Evolutionary conservation across 2,329 filamentous ascomycete species (phyloP).

Genomic region (Diplodia intermedia): DNA sequence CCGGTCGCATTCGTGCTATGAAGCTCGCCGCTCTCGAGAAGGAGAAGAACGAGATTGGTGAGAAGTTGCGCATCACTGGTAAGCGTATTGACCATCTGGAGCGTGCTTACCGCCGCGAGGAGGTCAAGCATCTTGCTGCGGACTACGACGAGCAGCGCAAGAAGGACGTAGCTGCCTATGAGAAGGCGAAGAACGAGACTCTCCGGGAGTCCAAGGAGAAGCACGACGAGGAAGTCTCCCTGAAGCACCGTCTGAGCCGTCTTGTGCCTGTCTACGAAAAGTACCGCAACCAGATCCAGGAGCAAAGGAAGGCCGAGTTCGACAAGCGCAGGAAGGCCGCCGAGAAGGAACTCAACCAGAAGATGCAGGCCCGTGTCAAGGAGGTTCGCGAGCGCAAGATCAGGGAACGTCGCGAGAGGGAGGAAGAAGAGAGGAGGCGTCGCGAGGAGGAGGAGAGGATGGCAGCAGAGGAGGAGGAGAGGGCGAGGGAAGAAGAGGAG

Average conservation of each 20-base stretch:
- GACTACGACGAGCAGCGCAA: slow-evolving; percentile 87
- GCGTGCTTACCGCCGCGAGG: slow-evolving; percentile 94
- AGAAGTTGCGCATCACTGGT: slow-evolving; percentile 87
- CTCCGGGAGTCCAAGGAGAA: slow-evolving; percentile 82
- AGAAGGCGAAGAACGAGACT: slow-evolving; percentile 77
- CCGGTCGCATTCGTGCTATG: slow-evolving; percentile 79
- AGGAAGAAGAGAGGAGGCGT: slow-evolving; percentile 79
- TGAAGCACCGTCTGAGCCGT: slow-evolving; percentile 89
- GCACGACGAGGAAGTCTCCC: slow-evolving; percentile 88
- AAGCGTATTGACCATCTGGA: slow-evolving; percentile 98
- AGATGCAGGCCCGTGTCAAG: slow-evolving; percentile 86
- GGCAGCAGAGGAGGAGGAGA: slow-evolving; percentile 84
- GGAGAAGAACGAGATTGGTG: slow-evolving; percentile 95
- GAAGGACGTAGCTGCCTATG: slow-evolving; percentile 78
- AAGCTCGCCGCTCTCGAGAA: slow-evolving; percentile 96
- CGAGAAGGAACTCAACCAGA: slow-evolving; percentile 89
- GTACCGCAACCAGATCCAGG: slow-evolving; percentile 82
- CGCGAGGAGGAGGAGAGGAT: slow-evolving; percentile 86
- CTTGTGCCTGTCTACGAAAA: slow-evolving; percentile 83
- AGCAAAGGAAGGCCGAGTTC: slow-evolving; percentile 91
- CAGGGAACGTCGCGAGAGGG: slow-evolving; percentile 81
- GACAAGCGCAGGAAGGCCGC: slow-evolving; percentile 92
- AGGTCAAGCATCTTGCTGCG: slow-evolving; percentile 84
- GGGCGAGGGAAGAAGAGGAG: slow-evolving; percentile 78
- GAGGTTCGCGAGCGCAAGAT: slow-evolving; percentile 84